Evolutionary conservation across 345 rosid species (phyloP).

Genomic region (Eutrema japonicum): DNA sequence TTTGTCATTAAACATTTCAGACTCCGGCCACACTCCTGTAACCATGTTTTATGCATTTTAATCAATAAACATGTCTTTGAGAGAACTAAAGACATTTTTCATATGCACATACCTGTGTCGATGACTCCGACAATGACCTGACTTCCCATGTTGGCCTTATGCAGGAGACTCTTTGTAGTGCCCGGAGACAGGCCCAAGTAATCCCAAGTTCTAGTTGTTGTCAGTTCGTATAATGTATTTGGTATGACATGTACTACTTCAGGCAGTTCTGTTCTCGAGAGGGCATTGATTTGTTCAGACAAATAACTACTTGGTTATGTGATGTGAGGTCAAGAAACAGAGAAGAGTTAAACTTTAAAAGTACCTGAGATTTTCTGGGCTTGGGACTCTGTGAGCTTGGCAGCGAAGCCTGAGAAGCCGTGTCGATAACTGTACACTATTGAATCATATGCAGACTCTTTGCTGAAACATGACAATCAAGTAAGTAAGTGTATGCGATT

Average conservation of each 20-base stretch:
- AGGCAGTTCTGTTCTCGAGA: constrained; percentile 47
- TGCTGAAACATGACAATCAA: not conserved
- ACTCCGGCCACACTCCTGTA: constrained; percentile 38
- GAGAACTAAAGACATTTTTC: too few relatives aligned
- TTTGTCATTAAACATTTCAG: constrained; percentile 37
- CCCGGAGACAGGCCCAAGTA: constrained; percentile 54
- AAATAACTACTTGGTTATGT: not conserved
- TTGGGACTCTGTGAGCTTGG: constrained; percentile 43
- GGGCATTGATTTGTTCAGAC: not conserved
- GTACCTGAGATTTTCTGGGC: constrained; percentile 42
- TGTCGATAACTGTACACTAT: constrained; percentile 72
- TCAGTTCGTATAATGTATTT: constrained; percentile 55
- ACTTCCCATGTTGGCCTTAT: constrained; percentile 55
- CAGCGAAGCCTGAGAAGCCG: constrained; percentile 63
- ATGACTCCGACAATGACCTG: constrained; percentile 62
- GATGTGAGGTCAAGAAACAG: not conserved
- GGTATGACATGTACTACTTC: constrained; percentile 65
- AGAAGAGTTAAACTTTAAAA: not conserved
- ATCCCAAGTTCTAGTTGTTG: constrained; percentile 76
- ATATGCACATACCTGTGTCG: constrained; percentile 54
- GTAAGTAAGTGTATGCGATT: not conserved
- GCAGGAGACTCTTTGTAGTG: constrained; percentile 45
- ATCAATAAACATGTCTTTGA: not conserved
- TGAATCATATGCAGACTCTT: constrained; percentile 41
- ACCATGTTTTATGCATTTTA: not conserved